Evolutionary conservation across 1,284 basidiomycete species (phyloP).

Genomic region (Neolentinus lepideus): DNA sequence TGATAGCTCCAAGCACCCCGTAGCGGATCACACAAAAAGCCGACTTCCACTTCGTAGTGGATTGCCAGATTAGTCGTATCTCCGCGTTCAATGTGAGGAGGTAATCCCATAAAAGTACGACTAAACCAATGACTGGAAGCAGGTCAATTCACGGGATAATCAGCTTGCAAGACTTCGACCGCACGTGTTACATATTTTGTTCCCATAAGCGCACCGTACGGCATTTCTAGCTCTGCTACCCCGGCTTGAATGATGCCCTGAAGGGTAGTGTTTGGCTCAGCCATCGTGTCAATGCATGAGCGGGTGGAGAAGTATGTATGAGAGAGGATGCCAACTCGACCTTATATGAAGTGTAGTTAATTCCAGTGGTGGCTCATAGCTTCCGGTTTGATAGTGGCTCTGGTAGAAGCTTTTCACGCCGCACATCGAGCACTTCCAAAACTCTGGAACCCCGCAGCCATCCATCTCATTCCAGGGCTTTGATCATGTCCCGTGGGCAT

Average conservation of each 20-base stretch:
- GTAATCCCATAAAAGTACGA: neutral
- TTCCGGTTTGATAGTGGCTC: too few relatives aligned
- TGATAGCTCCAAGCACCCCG: neutral
- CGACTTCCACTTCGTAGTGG: neutral
- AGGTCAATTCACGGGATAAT: neutral
- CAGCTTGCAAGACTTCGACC: neutral
- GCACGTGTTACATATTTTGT: neutral
- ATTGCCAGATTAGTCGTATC: neutral
- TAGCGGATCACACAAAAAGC: neutral
- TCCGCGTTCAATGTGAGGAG: neutral
- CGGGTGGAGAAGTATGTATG: too few relatives aligned
- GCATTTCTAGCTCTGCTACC: neutral
- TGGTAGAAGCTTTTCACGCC: too few relatives aligned
- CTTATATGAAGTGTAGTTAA: too few relatives aligned
- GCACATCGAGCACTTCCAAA: too few relatives aligned
- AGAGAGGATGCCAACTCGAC: too few relatives aligned
- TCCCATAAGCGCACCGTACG: neutral
- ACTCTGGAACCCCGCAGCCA: too few relatives aligned
- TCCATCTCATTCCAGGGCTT: too few relatives aligned
- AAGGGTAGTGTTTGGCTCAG: neutral
- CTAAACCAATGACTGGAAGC: neutral
- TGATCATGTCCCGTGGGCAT: too few relatives aligned
- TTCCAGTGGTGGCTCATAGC: too few relatives aligned
- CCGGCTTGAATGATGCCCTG: neutral
- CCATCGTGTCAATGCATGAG: too few relatives aligned